phyloP scores from a whole-genome alignment of 2,329 filamentous ascomycete genomes.

The Amauroascus verrucosus region DNA sequence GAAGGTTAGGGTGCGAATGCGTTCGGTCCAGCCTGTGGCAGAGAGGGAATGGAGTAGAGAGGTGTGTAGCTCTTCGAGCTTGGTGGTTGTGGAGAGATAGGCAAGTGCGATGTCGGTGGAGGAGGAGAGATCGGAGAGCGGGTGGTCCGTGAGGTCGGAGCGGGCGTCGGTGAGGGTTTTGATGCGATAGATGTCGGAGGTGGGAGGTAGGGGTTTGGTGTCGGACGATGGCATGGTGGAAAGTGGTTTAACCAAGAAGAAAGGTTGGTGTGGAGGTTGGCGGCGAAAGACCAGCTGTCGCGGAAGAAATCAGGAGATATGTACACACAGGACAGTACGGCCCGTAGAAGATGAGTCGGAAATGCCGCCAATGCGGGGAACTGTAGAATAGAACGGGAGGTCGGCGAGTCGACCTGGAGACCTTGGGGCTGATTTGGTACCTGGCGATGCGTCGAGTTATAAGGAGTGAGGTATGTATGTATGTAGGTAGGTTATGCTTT shows the following conservation, averaged over 20 bases:
- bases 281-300: constrained; percentile 11
- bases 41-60: constrained; percentile 47
- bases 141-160: constrained; percentile 27
- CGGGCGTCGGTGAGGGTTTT: constrained; percentile 30
- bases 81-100: constrained; percentile 39
- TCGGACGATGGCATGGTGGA: not conserved
- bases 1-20: constrained; percentile 45
- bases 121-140: constrained; percentile 26
- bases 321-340: too few relatives aligned
- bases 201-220: not conserved
- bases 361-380: not conserved
- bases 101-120: constrained; percentile 32
- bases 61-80: constrained; percentile 47
- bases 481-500: not conserved
- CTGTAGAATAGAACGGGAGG: not conserved
- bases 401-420: too few relatives aligned
- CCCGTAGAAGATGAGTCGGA: not conserved
- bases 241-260: not conserved
- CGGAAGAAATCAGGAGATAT: not conserved
- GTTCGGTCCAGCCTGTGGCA: constrained; percentile 49
- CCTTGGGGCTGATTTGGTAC: too few relatives aligned
- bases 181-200: constrained; percentile 16
- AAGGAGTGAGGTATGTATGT: too few relatives aligned
- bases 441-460: too few relatives aligned
- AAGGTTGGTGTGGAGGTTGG: not conserved